Percentiles rank a stretch among this genome's conserved stretches.
Conservation (phyloP, 495 filamentous ascomycete genomes). For the Echria macrotheca region DNA sequence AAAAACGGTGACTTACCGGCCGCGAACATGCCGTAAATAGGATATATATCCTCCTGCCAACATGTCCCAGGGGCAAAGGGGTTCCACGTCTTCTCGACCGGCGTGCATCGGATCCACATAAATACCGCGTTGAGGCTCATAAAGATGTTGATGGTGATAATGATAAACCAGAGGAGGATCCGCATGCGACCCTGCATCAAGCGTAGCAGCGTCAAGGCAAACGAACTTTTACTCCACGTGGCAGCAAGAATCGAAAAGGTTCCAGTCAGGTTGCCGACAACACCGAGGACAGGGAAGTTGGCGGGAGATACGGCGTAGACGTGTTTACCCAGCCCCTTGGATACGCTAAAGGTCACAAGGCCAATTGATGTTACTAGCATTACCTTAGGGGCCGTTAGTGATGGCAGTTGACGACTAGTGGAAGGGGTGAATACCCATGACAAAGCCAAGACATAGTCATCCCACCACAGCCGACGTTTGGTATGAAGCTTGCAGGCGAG, state of each 20-base stretch:
- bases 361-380: constrained; percentile 17
- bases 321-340: constrained; percentile 27
- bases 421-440: constrained; percentile 30
- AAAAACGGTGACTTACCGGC: constrained; percentile 18
- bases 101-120: constrained; percentile 31
- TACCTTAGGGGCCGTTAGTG: constrained; percentile 8
- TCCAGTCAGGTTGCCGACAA: constrained; percentile 23
- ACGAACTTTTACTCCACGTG: constrained; percentile 35
- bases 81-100: constrained; percentile 29
- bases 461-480: constrained; percentile 30
- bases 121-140: constrained; percentile 32
- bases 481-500: constrained; percentile 28
- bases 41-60: constrained; percentile 21
- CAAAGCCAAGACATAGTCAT: constrained; percentile 29
- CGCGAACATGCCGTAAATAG: constrained; percentile 24
- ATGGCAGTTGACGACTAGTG: not conserved
- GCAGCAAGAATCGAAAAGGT: constrained; percentile 27
- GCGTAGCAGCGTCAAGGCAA: constrained; percentile 30
- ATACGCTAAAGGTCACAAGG: constrained; percentile 20
- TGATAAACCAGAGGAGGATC: constrained; percentile 26
- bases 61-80: constrained; percentile 24
- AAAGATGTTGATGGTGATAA: constrained; percentile 29
- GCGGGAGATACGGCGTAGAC: constrained; percentile 16
- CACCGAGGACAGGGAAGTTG: constrained; percentile 15
- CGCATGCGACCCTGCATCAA: constrained; percentile 16